These are phyloP conservation scores for Paramecium tetraurelia DNA, from an alignment of 73 alveolate species.

Conservation along the genomic window DNA sequence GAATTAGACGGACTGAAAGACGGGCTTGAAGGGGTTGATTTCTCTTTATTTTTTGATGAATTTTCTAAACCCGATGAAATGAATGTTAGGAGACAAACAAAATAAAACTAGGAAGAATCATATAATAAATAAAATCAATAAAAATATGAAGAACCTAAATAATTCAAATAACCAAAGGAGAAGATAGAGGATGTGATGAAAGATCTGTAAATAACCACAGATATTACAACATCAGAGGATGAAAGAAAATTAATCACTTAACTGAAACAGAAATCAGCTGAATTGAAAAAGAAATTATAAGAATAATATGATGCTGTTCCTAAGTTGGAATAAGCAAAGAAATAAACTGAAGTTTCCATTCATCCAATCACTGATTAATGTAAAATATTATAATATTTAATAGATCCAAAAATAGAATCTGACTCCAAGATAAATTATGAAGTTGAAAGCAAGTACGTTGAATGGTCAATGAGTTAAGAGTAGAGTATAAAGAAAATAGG, in stretches of 20 bases:
- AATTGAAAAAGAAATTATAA: neutral
- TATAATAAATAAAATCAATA: neutral
- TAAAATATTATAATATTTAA: neutral
- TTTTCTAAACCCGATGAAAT: neutral
- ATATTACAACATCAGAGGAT: neutral
- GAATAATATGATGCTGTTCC: slow-evolving; percentile 14
- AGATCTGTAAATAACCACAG: neutral
- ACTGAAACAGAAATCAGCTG: neutral
- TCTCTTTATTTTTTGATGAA: neutral
- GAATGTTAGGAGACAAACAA: neutral
- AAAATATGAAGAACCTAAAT: neutral
- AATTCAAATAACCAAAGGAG: neutral
- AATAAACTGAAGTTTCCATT: neutral
- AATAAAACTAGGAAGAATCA: neutral
- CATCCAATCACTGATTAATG: neutral
- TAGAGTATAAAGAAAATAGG: neutral
- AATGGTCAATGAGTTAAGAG: neutral
- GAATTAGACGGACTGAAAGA: neutral
- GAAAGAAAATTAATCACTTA: neutral
- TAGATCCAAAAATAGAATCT: neutral
- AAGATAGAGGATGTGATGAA: neutral
- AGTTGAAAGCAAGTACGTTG: neutral
- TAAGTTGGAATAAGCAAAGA: neutral
- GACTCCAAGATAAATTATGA: neutral
- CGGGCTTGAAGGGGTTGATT: neutral